Evolutionary conservation across 2,329 filamentous ascomycete species (phyloP).

Genomic region (Venturia nashicola): DNA sequence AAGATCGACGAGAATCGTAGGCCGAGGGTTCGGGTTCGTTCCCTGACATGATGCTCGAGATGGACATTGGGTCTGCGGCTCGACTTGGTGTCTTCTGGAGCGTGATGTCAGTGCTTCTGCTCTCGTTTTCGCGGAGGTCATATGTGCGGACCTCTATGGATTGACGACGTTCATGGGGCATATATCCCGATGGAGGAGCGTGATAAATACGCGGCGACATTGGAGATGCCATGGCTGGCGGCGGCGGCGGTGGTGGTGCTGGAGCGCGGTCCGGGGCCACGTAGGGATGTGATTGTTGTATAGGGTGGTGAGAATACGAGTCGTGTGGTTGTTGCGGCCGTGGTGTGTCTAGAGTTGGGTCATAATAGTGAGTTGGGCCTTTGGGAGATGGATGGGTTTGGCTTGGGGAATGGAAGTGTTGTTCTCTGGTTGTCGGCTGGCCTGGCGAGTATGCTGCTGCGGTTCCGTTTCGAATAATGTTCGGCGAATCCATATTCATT

Average conservation of each 20-base stretch:
- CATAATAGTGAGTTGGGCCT: slow-evolving; percentile 35
- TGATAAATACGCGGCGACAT: slow-evolving; percentile 5
- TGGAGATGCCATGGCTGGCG: slow-evolving; percentile 5
- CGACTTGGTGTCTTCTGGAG: slow-evolving; percentile 54
- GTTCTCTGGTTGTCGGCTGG: slow-evolving; percentile 6
- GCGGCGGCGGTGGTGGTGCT: not conserved
- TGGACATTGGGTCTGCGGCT: slow-evolving; percentile 81
- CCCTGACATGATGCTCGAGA: slow-evolving; percentile 84
- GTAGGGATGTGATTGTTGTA: slow-evolving; percentile 7
- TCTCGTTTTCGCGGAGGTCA: not conserved
- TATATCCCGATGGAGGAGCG: slow-evolving; percentile 16
- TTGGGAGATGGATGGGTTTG: slow-evolving; percentile 18
- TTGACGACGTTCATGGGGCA: not conserved
- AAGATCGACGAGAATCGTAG: slow-evolving; percentile 18
- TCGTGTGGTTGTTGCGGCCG: slow-evolving; percentile 21
- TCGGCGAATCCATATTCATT: not conserved
- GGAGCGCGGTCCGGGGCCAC: not conserved
- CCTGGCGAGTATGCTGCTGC: slow-evolving; percentile 6
- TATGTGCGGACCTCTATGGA: slow-evolving; percentile 3
- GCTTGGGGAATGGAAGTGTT: slow-evolving; percentile 15
- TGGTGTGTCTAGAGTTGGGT: slow-evolving; percentile 34
- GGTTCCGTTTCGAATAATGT: not conserved
- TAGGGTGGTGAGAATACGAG: slow-evolving; percentile 20
- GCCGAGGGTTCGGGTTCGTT: slow-evolving; percentile 48
- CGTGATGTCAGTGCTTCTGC: not conserved